Evolutionary conservation across 202 grass and related monocot species (phyloP), one percentile per base, ranked within the genome.

Genomic region (Hordeum pubiflorum): DNA sequence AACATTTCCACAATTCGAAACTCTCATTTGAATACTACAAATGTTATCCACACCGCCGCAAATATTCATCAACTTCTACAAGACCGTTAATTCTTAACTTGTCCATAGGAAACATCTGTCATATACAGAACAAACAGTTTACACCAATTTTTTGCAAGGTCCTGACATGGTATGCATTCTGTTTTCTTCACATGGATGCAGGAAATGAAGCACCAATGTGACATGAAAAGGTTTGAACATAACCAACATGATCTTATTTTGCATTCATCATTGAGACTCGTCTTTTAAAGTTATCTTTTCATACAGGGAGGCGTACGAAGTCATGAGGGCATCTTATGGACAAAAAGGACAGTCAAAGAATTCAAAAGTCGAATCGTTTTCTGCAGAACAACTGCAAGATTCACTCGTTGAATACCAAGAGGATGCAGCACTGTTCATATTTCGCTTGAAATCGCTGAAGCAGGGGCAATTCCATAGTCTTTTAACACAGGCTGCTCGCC

Each of bases 401-500:
- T 85, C 91, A 63, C 82, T 88, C 24, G 34, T 70, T 55, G 89
- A 94, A 58, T 97, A 94, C 67, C 81, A 94, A 78, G 87, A 94
- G 43, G 91, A 92, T 85, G 89, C 87, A 7, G 69, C 89, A 9
- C 48, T 89, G 46, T 97, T 97, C 83, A 84, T 90, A 57, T 94
- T 97, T 82, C 91, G 94, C 54, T 81, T 94, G 64, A 92, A 97
- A 86, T 97, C 94, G n/a, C 83, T 97, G 63, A 91, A 92, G 78
- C 90, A 94, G 91, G 94, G 91, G 22, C 94, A 94, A 73, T 92
- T 89, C 58, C 87, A 86, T 79, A 97, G 94, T 67, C 87, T 94
- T 67, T 75, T 94, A 58, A 97, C 91, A 69, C 94, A 97, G 76
- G 94, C 92, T 75, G 74, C 94, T 79, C 92, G 91, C 7, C 92